phyloP scores from a whole-genome alignment of 1,284 basidiomycete genomes.

The Rhodotorula sp. region DNA sequence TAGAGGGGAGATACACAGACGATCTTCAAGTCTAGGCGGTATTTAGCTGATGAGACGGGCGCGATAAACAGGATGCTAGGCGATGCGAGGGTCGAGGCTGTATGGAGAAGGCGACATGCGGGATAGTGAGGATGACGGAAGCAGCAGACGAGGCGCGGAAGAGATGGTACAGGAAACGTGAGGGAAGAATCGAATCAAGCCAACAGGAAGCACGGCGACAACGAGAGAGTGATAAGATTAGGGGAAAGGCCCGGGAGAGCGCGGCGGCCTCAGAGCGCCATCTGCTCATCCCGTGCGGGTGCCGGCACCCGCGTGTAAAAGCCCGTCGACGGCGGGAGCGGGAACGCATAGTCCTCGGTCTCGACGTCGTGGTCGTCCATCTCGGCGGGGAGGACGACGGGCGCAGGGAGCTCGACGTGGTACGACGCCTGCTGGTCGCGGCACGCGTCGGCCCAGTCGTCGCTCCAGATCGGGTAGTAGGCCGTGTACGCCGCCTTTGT shows the following conservation, averaged over 20 bases:
- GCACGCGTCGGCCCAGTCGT: conserved; percentile 39
- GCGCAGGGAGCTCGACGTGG: conserved; percentile 31
- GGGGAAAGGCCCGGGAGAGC: not conserved
- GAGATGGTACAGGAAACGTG: not conserved
- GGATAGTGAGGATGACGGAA: too few relatives aligned
- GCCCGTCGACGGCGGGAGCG: conserved; percentile 17
- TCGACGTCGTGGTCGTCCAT: conserved; percentile 15
- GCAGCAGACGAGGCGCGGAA: too few relatives aligned
- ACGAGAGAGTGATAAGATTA: not conserved
- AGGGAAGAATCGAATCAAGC: not conserved
- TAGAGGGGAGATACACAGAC: too few relatives aligned
- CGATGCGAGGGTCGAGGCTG: too few relatives aligned
- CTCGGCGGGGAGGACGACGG: conserved; percentile 31
- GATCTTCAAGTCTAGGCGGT: too few relatives aligned
- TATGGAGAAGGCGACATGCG: too few relatives aligned
- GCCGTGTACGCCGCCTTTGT: conserved; percentile 38
- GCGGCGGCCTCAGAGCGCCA: not conserved
- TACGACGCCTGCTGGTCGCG: conserved; percentile 17
- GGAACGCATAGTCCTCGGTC: conserved; percentile 12
- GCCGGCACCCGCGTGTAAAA: conserved; percentile 19
- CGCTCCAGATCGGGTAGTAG: conserved; percentile 39
- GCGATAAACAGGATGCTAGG: too few relatives aligned
- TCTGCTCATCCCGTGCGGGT: not conserved
- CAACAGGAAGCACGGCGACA: not conserved
- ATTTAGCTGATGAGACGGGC: too few relatives aligned